Evolutionary conservation across 371 early-diverging fungal species (phyloP).

Genomic region (Mortierella sp.): DNA sequence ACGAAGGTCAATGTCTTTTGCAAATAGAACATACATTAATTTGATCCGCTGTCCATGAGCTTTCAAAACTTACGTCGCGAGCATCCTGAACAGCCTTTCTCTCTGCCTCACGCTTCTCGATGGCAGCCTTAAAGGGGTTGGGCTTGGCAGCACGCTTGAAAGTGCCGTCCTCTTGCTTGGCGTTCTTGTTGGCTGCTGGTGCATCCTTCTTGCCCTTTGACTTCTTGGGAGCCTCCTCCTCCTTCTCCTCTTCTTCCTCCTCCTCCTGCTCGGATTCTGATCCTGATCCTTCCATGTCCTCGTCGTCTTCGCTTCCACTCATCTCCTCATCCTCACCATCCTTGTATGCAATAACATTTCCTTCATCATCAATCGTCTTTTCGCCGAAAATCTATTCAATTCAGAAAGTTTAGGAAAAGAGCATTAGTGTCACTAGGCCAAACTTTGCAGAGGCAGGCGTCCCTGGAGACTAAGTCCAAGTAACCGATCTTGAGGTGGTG

Average conservation of each 20-base stretch:
- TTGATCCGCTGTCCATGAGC: not conserved
- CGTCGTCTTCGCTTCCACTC: slow-evolving; percentile 39
- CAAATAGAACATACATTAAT: not conserved
- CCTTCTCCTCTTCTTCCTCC: slow-evolving; percentile 28
- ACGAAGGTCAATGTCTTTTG: not conserved
- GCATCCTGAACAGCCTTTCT: slow-evolving; percentile 61
- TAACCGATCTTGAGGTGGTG: not conserved
- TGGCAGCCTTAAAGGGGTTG: slow-evolving; percentile 71
- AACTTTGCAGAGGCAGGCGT: no score
- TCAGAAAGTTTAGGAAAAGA: not conserved
- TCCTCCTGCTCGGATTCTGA: slow-evolving; percentile 26
- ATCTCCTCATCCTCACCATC: slow-evolving; percentile 54
- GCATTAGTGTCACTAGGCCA: not conserved
- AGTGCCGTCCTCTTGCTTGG: slow-evolving; percentile 49
- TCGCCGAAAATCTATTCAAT: slow-evolving; percentile 70
- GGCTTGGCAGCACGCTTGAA: slow-evolving; percentile 63
- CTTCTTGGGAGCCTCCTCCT: slow-evolving; percentile 26
- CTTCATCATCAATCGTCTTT: slow-evolving; percentile 71
- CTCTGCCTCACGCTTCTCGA: slow-evolving; percentile 67
- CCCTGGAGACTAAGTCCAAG: not conserved
- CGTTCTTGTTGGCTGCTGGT: slow-evolving; percentile 22
- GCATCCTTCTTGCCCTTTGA: slow-evolving; percentile 33
- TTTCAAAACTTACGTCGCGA: slow-evolving; percentile 39
- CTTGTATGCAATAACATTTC: slow-evolving; percentile 68
- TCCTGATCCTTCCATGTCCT: slow-evolving; percentile 40